Percentiles rank a stretch among this genome's conserved stretches.
Evolutionary conservation across 2,329 filamentous ascomycete genomes (phyloP).

Genomic region (Coniochaeta hoffmannii): DNA sequence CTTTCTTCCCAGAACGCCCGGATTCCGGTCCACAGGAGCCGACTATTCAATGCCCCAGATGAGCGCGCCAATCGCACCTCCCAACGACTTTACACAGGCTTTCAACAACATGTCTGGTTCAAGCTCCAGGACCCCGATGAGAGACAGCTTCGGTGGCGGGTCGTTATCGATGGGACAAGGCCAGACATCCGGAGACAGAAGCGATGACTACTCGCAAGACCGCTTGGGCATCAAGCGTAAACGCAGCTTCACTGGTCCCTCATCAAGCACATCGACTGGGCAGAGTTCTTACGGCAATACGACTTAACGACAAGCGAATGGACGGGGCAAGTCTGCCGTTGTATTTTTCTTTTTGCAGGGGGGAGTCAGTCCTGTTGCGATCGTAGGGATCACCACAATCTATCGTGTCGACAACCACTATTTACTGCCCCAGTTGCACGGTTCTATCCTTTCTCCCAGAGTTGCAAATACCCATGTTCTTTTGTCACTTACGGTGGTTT

Average conservation of each 20-base stretch:
- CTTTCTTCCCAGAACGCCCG: conserved; percentile 38
- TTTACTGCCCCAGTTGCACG: neutral
- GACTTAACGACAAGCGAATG: neutral
- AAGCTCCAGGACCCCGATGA: conserved; percentile 33
- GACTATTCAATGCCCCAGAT: conserved; percentile 48
- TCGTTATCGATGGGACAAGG: conserved; percentile 15
- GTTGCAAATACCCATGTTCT: neutral
- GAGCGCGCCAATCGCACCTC: conserved; percentile 45
- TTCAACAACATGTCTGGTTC: conserved; percentile 33
- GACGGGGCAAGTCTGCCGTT: neutral
- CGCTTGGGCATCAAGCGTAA: conserved; percentile 27
- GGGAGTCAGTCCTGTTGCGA: neutral
- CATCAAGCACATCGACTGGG: conserved; percentile 5
- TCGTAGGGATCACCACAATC: neutral
- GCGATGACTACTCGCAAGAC: conserved; percentile 20
- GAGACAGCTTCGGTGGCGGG: conserved; percentile 33
- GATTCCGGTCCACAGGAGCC: conserved; percentile 22
- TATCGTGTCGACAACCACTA: neutral
- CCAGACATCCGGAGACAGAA: conserved; percentile 13
- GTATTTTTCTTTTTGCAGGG: neutral
- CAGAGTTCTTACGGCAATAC: conserved; percentile 1
- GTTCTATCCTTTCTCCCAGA: neutral
- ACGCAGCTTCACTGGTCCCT: conserved; percentile 25
- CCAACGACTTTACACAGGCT: conserved; percentile 44
- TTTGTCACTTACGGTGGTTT: neutral